These are phyloP conservation scores for Catenaria anguillulae DNA, from an alignment of 371 early-diverging fungal species.

Conservation along the genomic window DNA sequence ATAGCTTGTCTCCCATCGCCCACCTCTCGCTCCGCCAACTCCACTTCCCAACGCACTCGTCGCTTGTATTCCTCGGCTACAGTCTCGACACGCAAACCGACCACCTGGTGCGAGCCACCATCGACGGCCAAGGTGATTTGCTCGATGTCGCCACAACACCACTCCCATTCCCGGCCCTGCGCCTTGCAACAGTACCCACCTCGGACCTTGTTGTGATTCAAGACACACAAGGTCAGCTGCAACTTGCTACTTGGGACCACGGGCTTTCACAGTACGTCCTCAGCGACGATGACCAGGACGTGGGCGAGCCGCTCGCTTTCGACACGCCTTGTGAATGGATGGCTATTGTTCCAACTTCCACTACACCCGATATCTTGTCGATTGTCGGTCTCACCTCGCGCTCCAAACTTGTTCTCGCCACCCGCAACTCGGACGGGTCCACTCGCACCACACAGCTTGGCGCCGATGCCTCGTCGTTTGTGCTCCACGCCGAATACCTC, in stretches of 20 bases:
- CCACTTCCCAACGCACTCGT: too few species aligned
- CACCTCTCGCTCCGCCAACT: conserved; percentile 21
- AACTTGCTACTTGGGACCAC: background rate
- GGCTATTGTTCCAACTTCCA: background rate
- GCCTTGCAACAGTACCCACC: background rate
- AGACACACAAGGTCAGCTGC: background rate
- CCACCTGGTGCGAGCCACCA: background rate
- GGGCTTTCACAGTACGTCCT: conserved; percentile 20
- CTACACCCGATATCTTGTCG: conserved; percentile 11
- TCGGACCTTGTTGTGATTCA: background rate
- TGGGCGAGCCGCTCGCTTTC: background rate
- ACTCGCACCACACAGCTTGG: conserved; percentile 46
- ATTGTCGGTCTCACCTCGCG: conserved; percentile 61
- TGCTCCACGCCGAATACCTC: conserved; percentile 61
- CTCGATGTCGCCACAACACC: background rate
- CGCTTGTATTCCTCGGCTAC: conserved; percentile 16
- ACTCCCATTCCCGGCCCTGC: background rate
- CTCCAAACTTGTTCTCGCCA: conserved; percentile 64
- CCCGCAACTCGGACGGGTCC: too few species aligned
- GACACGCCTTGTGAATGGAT: conserved; percentile 27
- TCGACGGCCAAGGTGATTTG: background rate
- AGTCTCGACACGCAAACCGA: background rate
- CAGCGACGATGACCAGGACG: too few species aligned
- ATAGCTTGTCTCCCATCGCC: too few species aligned
- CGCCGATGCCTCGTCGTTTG: conserved; percentile 71